Evolutionary conservation across 495 filamentous ascomycete species (phyloP), one percentile per base, ranked within the genome.

Genomic region (Hypoxylon lenormandii): DNA sequence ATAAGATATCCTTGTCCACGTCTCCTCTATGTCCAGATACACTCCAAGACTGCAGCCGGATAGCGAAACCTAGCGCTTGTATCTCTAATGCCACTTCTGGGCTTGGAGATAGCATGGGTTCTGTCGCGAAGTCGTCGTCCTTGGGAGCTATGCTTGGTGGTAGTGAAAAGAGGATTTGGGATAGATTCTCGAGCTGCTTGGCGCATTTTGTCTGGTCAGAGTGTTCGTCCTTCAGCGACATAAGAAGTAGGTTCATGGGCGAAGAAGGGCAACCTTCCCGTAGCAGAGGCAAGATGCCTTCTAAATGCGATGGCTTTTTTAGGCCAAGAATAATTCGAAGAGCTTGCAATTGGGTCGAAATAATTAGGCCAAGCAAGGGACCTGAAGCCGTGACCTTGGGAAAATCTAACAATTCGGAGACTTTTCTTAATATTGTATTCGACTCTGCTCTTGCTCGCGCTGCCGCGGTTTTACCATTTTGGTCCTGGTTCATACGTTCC

Each of bases 1-100:
- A 83, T 49, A 89, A 76, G 51, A 96, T 74, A 23, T 96, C 92
- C 72, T 87, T 91, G 21, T 83, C 83, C 16, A 86, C 75, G 58
- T 96, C 85, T 13, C 84, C 87, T 18, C 86, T 69, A 73, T 95
- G 93, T n/a, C 83, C 82, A 4, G 88, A 86, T 30, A 93, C 50
- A 36, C 81, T 86, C 92, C 92, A 94, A 78, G 89, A 92, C 54
- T 85, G 77, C 13, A 86, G 76, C 5, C 91, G 86, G 30, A 87
- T 82, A 50, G 87, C 84, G 12, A 97, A 79, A 1, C 88, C 91
- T 0, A 92, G 68, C 1, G 85, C 73, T 68, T 96, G 92, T 10
- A 96, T 73, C 37, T 81, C 83, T 12, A 96, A 80, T 0, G 83
- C 81, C 0, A 83, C 80, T 28, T 82, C 82, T 0, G 92, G 89